Base-by-base conservation (phyloP, 2,329 filamentous ascomycete genomes). In the Ophidiomyces ophidiicola region DNA sequence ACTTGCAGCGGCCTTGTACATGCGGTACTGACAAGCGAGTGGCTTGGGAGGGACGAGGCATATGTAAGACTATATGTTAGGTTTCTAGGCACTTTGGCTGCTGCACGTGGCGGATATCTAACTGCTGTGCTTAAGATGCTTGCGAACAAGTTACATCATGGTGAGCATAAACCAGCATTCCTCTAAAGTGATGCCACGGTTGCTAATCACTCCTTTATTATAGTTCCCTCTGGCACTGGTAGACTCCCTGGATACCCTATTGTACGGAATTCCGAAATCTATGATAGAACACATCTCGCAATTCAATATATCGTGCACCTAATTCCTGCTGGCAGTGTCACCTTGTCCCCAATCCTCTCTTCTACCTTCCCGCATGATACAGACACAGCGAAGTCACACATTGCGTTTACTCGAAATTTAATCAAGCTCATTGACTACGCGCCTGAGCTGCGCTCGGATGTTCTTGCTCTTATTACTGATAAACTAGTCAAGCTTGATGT, bases 401-500 rank as follows among this genome's bases (percentile, higher is more conserved):
- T 88, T 49, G 76, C 79, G n/a, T 98, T 92, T 53, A 80, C 94
- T 42, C 72, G 80, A 51, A 94, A 96, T 55, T 66, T 96, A 6
- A 66, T 96, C 18, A 74, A 71, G 43, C 67, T 96, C 23, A 78
- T 81, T 38, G 70, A 76, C 34, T 94, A 94, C 54, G 75, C 81
- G 1, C 79, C 84, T 0, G 78, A 82, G 43, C 64, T 94, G 24
- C 79, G 80, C 45, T 75, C 80, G 5, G 82, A 92, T 45, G 77
- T 96, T 17, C 71, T 94, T 46, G 78, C 85, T 41, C 66, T 93
- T 8, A 80, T 96, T 33, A 80, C 86, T 29, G 82, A 88, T 50
- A 79, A 83, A 46, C 70, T 96, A 5, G 84, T 96, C 53, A 90
- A 90, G 61, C 83, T 96, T 43, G 90, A 98, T 56, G 85, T 93